phyloP scores from a whole-genome alignment of 139 green algal genomes.

The Picochlorum sp. region DNA sequence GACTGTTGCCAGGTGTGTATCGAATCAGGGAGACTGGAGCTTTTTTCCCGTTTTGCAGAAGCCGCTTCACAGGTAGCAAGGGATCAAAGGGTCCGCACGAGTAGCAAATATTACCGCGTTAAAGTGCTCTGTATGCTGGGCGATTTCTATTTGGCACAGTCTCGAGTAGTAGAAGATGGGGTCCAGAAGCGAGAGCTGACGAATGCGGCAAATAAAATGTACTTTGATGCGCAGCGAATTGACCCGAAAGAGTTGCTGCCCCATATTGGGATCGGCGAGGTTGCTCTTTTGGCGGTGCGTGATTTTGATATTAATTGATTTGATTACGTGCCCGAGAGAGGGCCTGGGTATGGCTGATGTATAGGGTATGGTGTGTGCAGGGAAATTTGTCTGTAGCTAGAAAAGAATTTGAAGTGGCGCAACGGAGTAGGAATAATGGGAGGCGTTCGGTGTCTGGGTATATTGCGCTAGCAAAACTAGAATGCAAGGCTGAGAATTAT shows the following conservation, averaged over 20 bases:
- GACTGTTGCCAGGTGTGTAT: slow-evolving; percentile 59
- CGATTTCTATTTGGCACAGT: slow-evolving; percentile 37
- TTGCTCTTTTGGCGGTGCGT: slow-evolving; percentile 20
- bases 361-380: neutral
- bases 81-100: slow-evolving; percentile 18
- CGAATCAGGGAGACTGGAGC: slow-evolving; percentile 18
- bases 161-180: slow-evolving; percentile 17
- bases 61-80: slow-evolving; percentile 17
- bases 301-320: neutral
- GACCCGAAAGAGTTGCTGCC: slow-evolving; percentile 52
- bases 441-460: slow-evolving; percentile 37
- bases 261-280: slow-evolving; percentile 35
- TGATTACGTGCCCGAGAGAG: too few relatives aligned
- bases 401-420: slow-evolving; percentile 32
- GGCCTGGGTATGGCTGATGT: too few relatives aligned
- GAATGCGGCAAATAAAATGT: slow-evolving; percentile 14
- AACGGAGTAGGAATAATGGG: slow-evolving; percentile 32
- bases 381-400: neutral
- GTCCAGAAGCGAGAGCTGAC: slow-evolving; percentile 10
- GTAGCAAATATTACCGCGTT: slow-evolving; percentile 50
- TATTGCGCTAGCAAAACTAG: slow-evolving; percentile 45
- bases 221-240: slow-evolving; percentile 24
- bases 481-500: slow-evolving; percentile 44
- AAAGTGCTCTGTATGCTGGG: slow-evolving; percentile 61
- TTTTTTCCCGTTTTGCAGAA: slow-evolving; percentile 27